phyloP scores from a whole-genome alignment of 2,329 filamentous ascomycete genomes.

The Leptoxyphium fumago region DNA sequence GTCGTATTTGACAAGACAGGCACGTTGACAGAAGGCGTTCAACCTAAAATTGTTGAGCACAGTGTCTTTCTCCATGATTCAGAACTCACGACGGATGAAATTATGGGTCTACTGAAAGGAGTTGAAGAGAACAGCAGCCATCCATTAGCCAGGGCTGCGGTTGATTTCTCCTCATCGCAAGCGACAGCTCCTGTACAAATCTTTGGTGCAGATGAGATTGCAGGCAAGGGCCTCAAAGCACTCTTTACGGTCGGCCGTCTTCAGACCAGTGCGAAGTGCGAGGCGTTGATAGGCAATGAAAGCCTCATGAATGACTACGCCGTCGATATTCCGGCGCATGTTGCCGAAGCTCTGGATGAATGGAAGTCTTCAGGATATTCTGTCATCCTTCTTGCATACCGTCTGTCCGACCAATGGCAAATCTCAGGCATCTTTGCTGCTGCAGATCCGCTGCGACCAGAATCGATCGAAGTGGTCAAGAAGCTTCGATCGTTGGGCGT shows the following conservation, averaged over 20 bases:
- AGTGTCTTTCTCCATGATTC: conserved; percentile 16
- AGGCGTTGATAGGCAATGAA: conserved; percentile 59
- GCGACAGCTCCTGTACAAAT: conserved; percentile 15
- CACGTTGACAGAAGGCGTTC: conserved; percentile 59
- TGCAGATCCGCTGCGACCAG: conserved; percentile 65
- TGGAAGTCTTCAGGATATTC: conserved; percentile 31
- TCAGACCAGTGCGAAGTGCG: conserved; percentile 13
- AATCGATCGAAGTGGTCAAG: conserved; percentile 36
- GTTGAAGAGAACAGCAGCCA: conserved; percentile 62
- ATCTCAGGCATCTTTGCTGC: conserved; percentile 58
- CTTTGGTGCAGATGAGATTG: conserved; percentile 41
- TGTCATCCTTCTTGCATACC: conserved; percentile 24
- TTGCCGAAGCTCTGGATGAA: conserved; percentile 13
- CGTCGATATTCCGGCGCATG: conserved; percentile 15
- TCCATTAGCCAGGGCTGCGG: conserved; percentile 57
- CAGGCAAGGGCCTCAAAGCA: conserved; percentile 57
- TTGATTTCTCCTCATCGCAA: conserved; percentile 40
- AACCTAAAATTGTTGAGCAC: conserved; percentile 51
- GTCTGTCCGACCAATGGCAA: conserved; percentile 13
- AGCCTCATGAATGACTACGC: conserved; percentile 39
- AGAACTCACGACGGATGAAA: conserved; percentile 11
- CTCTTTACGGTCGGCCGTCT: conserved; percentile 10
- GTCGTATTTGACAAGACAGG: conserved; percentile 86
- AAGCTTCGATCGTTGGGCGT: conserved; percentile 50
- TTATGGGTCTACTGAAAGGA: conserved; percentile 42